Evolutionary conservation across 352 stramenopile species (phyloP).

Genomic region (Phytophthora colocasiae): DNA sequence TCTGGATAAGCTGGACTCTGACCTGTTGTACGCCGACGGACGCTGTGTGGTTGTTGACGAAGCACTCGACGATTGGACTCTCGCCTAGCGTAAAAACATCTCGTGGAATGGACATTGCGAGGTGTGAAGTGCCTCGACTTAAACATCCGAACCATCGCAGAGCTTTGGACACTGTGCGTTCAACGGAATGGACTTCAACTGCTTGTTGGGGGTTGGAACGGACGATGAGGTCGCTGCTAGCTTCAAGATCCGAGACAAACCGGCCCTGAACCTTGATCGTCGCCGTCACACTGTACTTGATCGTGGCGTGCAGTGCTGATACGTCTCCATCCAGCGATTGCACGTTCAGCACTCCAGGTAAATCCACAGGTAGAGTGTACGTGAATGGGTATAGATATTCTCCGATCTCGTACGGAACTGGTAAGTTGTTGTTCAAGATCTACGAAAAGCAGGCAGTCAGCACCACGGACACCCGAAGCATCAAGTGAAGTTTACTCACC

Average conservation of each 20-base stretch:
- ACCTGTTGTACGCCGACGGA: constrained; percentile 55
- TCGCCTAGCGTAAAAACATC: constrained; percentile 69
- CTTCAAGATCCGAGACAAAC: constrained; percentile 78
- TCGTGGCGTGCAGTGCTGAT: constrained; percentile 66
- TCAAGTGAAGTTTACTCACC: constrained; percentile 23
- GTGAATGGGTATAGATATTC: constrained; percentile 79
- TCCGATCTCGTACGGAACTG: constrained; percentile 60
- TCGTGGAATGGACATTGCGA: constrained; percentile 70
- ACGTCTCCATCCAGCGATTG: constrained; percentile 59
- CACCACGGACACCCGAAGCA: too few relatives aligned
- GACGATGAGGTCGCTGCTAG: constrained; percentile 58
- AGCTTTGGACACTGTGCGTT: constrained; percentile 71
- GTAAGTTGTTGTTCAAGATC: constrained; percentile 56
- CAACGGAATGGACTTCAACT: constrained; percentile 41
- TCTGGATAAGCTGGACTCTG: constrained; percentile 64
- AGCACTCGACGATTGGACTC: constrained; percentile 67
- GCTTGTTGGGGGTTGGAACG: constrained; percentile 30
- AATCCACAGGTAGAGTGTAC: constrained; percentile 59
- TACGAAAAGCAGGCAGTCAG: constrained; percentile 22
- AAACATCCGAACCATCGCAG: constrained; percentile 65
- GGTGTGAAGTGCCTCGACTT: constrained; percentile 62
- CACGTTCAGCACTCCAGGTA: constrained; percentile 67
- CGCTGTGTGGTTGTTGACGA: constrained; percentile 79
- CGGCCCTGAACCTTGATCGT: constrained; percentile 71
- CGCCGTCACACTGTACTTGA: constrained; percentile 80